Evolutionary conservation across 2,329 filamentous ascomycete genomes (phyloP), one percentile per base, ranked within the genome.

Genomic region (Fonsecaea monophora): DNA sequence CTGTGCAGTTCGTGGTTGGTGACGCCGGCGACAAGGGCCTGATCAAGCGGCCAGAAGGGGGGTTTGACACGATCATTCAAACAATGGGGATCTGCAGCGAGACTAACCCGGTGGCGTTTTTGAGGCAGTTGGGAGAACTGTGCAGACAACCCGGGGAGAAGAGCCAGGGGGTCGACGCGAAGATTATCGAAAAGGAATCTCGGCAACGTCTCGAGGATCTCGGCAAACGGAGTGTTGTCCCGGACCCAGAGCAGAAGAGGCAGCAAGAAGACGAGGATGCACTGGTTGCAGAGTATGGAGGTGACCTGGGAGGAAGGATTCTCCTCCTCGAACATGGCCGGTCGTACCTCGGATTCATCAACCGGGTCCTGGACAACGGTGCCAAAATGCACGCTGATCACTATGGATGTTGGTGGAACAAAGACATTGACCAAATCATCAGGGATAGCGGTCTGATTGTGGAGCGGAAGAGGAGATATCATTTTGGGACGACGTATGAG

Each of bases 381-480:
- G 82, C 82, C 2, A 75, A 80, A 4, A 75, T 78, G 45, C 82
- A 84, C 74, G 82, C 82, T 38, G 76, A 82, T 68, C 75, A 78
- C n/a, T 81, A 83, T 75, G 82, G 82, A 15, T 84, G 82, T 72
- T 84, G 82, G 82, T 83, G 80, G 78, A 84, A 84, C 73, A 77
- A 81, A 45, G 82, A 84, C 76, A 82, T 84, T 55, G 81, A 80
- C 38, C 74, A 77, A 62, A 79, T 84, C 69, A 77, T 84, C n/a
- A 71, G 74, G 61, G 75, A 81, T 40, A 83, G 81, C 71, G 82
- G 81, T 34, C 71, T 84, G 69, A 79, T 81, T 71, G 73, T 84
- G 60, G 79, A 83, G 53, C 80, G 81, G 71, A 77, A 79, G 68
- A 78, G 79, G 68, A 73, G 82, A 50, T 73, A 71, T 60, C 80